Evolutionary conservation across 768 basidiomycete genomes (phyloP).

Genomic region (Pulveroboletus sp.): DNA sequence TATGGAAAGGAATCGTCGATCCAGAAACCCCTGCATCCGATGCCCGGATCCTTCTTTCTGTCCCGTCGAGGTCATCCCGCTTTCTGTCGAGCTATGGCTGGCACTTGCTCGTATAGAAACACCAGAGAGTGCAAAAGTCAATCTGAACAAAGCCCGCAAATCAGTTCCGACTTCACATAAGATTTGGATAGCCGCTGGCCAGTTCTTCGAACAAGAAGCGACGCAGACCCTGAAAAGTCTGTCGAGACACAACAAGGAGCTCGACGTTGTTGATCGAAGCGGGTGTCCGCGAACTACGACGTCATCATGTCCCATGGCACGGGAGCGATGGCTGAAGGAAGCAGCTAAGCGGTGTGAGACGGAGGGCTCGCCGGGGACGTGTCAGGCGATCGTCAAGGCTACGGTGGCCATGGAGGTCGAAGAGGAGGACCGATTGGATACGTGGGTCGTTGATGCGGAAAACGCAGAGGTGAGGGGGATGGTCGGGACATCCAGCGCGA

Average conservation of each 20-base stretch:
- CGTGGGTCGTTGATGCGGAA: conserved; percentile 92
- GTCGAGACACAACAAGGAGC: conserved; percentile 57
- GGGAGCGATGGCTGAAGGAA: conserved; percentile 98
- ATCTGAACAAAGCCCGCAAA: conserved; percentile 94
- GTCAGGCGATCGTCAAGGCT: conserved; percentile 93
- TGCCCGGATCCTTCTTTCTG: conserved; percentile 87
- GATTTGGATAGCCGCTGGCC: conserved; percentile 97
- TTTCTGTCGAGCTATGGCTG: conserved; percentile 96
- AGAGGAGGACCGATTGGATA: conserved; percentile 88
- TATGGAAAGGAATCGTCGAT: conserved; percentile 99
- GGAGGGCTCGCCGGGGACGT: conserved; percentile 82
- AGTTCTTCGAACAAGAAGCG: conserved; percentile 86
- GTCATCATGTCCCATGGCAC: conserved; percentile 79
- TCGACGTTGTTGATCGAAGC: conserved; percentile 76
- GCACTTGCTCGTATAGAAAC: conserved; percentile 96
- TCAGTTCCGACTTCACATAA: conserved; percentile 95
- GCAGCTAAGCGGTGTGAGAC: conserved; percentile 87
- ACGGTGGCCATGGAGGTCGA: conserved; percentile 92
- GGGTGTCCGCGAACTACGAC: conserved; percentile 74
- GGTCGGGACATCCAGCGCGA: conserved; percentile 82
- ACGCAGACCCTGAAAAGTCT: conserved; percentile 43
- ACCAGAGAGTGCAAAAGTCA: conserved; percentile 85
- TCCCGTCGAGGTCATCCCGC: conserved; percentile 95
- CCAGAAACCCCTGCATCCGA: conserved; percentile 87
- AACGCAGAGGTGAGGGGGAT: conserved; percentile 68